Evolutionary conservation across 2,329 filamentous ascomycete species (phyloP).

Genomic region (Fusarium pseudoanthophilum): DNA sequence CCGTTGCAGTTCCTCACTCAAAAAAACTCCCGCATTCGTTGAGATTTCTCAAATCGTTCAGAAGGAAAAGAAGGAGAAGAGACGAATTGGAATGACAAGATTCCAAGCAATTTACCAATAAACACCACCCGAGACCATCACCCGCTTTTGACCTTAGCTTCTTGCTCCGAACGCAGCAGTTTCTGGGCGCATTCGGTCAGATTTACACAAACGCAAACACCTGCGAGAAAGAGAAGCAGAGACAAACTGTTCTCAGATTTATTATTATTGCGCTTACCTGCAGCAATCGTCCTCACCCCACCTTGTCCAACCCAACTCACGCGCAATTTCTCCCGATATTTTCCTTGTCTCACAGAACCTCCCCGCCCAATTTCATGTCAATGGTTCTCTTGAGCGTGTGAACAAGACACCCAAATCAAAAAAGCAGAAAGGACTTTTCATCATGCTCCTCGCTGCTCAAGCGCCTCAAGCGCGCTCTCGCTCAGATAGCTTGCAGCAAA

Average conservation of each 20-base stretch:
- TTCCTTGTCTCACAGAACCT: conserved; percentile 14
- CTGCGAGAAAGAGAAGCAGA: conserved; percentile 3
- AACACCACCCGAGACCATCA: conserved; percentile 24
- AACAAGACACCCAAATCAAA: background rate
- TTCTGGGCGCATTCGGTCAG: conserved; percentile 16
- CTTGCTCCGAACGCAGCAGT: conserved; percentile 12
- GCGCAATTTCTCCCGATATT: conserved; percentile 15
- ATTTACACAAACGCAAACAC: conserved; percentile 12
- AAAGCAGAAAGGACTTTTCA: background rate
- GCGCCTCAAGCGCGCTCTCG: conserved; percentile 35
- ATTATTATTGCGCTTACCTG: conserved; percentile 24
- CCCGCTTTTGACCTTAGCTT: conserved; percentile 5
- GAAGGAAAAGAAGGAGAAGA: conserved; percentile 31
- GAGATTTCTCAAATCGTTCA: background rate
- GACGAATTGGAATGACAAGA: conserved; percentile 4
- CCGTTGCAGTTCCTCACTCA: conserved; percentile 5
- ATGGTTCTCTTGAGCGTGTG: conserved; percentile 20
- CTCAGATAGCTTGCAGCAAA: conserved; percentile 64
- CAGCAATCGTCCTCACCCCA: conserved; percentile 28
- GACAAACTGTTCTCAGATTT: conserved; percentile 2
- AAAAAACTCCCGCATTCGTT: conserved; percentile 1
- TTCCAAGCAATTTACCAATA: conserved; percentile 9
- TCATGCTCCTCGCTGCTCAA: conserved; percentile 33
- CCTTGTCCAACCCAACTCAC: conserved; percentile 24
- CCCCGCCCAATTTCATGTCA: conserved; percentile 12